Conservation (phyloP, 352 stramenopile genomes). For the Pythium sukuiense region DNA sequence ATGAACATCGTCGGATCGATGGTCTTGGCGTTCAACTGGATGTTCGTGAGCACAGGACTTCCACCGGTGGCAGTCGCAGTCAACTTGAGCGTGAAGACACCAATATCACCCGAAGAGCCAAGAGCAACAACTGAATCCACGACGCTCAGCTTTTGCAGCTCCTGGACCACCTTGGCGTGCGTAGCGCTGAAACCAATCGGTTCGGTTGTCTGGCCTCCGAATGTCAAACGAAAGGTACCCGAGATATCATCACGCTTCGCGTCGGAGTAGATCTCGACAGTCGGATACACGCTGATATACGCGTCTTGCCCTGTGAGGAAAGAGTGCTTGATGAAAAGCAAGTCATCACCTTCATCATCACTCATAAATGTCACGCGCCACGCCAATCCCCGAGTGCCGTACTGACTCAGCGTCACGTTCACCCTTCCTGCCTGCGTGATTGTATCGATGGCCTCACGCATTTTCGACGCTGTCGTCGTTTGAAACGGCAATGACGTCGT, state of each 20-base stretch:
- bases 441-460: conserved; percentile 87
- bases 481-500: conserved; percentile 65
- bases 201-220: conserved; percentile 55
- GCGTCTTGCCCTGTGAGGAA: conserved; percentile 73
- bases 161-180: conserved; percentile 67
- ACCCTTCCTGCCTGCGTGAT: conserved; percentile 83
- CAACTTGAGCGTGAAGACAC: conserved; percentile 60
- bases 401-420: conserved; percentile 73
- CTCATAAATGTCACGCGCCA: conserved; percentile 93
- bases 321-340: conserved; percentile 75
- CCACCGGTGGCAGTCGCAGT: conserved; percentile 36
- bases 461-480: conserved; percentile 75
- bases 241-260: conserved; percentile 57
- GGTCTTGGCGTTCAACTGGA: conserved; percentile 37
- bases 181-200: conserved; percentile 60
- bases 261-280: conserved; percentile 59
- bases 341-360: conserved; percentile 55
- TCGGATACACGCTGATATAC: conserved; percentile 68
- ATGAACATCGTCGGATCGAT: conserved; percentile 71
- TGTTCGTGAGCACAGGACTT: conserved; percentile 38
- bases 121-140: conserved; percentile 67
- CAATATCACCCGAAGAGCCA: conserved; percentile 45
- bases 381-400: conserved; percentile 64
- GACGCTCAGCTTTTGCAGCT: conserved; percentile 62
- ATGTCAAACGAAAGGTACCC: conserved; percentile 58